A percentile compares a stretch with the other conserved stretches of the same genome.
Evolutionary conservation across 2,329 filamentous ascomycete genomes (phyloP).

Genomic region (Rhynchosporium agropyri): DNA sequence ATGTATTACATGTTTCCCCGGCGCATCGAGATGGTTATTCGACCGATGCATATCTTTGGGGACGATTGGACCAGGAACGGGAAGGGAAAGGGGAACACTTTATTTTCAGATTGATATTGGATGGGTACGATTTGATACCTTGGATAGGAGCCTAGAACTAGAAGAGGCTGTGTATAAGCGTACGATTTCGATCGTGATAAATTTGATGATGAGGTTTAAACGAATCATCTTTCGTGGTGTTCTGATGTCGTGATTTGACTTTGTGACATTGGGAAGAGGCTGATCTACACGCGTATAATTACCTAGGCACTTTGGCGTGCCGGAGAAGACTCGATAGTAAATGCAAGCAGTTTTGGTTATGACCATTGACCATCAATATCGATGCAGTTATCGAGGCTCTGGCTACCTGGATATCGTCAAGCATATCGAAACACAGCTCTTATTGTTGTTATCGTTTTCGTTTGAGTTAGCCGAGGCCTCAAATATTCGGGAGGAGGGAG

Average conservation of each 20-base stretch:
- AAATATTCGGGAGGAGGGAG: too few relatives aligned
- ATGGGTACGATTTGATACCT: conserved; percentile 38
- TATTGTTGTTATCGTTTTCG: too few relatives aligned
- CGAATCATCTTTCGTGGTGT: background rate
- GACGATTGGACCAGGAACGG: conserved; percentile 7
- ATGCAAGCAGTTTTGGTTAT: too few relatives aligned
- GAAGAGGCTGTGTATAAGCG: conserved; percentile 30
- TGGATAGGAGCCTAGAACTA: conserved; percentile 35
- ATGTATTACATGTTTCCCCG: conserved; percentile 21
- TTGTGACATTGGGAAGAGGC: too few relatives aligned
- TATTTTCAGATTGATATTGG: conserved; percentile 35
- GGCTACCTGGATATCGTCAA: too few relatives aligned
- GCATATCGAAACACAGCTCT: too few relatives aligned
- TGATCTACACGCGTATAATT: too few relatives aligned
- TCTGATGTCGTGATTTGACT: background rate
- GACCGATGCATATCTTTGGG: conserved; percentile 9
- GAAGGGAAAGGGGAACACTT: background rate
- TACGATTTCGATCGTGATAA: conserved; percentile 21
- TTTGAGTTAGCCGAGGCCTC: too few relatives aligned
- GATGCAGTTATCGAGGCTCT: too few relatives aligned
- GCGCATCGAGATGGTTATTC: conserved; percentile 20
- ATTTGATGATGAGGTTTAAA: conserved; percentile 20
- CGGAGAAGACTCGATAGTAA: too few relatives aligned
- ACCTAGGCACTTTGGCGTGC: too few relatives aligned
- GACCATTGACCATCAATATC: too few relatives aligned